Evolutionary conservation across 2,329 filamentous ascomycete species (phyloP).

Genomic region (Clarireedia sp.): DNA sequence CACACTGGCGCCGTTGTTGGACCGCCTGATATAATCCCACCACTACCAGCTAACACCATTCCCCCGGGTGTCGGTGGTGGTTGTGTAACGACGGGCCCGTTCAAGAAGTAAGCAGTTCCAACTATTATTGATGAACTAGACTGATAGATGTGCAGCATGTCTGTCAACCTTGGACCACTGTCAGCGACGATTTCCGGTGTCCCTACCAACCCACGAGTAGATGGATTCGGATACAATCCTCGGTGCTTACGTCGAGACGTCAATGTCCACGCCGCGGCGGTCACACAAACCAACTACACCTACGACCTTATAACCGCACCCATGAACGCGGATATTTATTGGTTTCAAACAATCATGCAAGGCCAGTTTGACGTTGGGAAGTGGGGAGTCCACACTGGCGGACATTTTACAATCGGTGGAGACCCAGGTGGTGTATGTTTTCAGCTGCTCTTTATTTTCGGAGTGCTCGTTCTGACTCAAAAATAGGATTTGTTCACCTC

Average conservation of each 20-base stretch:
- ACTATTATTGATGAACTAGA: not conserved
- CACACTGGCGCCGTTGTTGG: constrained; percentile 18
- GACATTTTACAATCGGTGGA: constrained; percentile 37
- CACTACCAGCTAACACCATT: constrained; percentile 21
- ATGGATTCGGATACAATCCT: constrained; percentile 32
- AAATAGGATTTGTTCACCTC: constrained; percentile 35
- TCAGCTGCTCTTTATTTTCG: not conserved
- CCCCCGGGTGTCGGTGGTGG: constrained; percentile 46
- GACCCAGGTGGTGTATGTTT: constrained; percentile 34
- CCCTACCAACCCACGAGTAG: constrained; percentile 29
- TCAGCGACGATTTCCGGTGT: constrained; percentile 25
- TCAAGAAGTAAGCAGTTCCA: constrained; percentile 30
- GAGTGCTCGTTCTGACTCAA: not conserved
- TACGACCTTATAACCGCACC: constrained; percentile 32
- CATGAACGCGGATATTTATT: constrained; percentile 30
- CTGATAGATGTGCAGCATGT: constrained; percentile 18
- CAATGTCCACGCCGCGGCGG: constrained; percentile 31
- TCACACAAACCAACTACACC: constrained; percentile 32
- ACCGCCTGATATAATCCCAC: too few relatives aligned
- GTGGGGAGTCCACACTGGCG: constrained; percentile 34
- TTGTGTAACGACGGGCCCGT: constrained; percentile 42
- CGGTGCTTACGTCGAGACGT: constrained; percentile 37
- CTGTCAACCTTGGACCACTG: constrained; percentile 40
- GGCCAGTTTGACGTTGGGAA: constrained; percentile 24
- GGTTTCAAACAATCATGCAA: constrained; percentile 41